Conservation (phyloP, 1,284 basidiomycete genomes). For the Xanthoconium separans region DNA sequence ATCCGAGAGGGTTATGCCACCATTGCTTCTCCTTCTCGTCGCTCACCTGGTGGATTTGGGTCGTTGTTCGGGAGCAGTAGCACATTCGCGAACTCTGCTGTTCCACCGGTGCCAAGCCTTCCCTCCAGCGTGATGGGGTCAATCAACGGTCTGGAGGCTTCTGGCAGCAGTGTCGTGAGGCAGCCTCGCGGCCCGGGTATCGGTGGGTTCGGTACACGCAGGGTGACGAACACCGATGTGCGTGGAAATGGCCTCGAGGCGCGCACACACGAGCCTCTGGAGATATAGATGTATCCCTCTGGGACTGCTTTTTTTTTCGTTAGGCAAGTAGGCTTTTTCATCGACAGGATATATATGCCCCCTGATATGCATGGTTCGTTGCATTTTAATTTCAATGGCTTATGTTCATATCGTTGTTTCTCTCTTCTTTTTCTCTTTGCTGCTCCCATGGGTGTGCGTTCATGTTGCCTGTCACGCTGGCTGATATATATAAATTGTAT, state of each 20-base stretch:
- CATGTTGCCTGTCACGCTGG: constrained; percentile 4
- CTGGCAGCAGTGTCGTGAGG: constrained; percentile 62
- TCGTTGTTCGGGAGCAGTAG: constrained; percentile 54
- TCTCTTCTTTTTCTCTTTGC: background rate
- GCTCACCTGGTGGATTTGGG: constrained; percentile 68
- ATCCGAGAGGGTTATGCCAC: constrained; percentile 90
- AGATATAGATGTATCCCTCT: constrained; percentile 52
- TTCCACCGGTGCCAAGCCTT: constrained; percentile 78
- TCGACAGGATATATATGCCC: constrained; percentile 22
- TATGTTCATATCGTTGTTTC: constrained; percentile 9
- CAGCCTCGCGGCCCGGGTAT: constrained; percentile 78
- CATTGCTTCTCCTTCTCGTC: constrained; percentile 77
- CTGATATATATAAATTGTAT: constrained; percentile 26
- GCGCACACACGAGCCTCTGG: constrained; percentile 78
- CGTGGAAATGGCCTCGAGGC: constrained; percentile 69
- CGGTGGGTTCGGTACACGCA: constrained; percentile 66
- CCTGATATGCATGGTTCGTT: constrained; percentile 23
- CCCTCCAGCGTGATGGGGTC: constrained; percentile 53
- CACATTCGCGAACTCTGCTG: constrained; percentile 35
- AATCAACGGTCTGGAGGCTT: constrained; percentile 44
- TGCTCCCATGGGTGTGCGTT: constrained; percentile 6
- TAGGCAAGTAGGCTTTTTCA: constrained; percentile 25
- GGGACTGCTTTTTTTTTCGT: background rate
- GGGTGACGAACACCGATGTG: constrained; percentile 53
- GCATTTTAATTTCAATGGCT: constrained; percentile 20